These are phyloP conservation scores for Leishmania braziliensis DNA, from an alignment of 208 protist genomes.

Conservation along the genomic window DNA sequence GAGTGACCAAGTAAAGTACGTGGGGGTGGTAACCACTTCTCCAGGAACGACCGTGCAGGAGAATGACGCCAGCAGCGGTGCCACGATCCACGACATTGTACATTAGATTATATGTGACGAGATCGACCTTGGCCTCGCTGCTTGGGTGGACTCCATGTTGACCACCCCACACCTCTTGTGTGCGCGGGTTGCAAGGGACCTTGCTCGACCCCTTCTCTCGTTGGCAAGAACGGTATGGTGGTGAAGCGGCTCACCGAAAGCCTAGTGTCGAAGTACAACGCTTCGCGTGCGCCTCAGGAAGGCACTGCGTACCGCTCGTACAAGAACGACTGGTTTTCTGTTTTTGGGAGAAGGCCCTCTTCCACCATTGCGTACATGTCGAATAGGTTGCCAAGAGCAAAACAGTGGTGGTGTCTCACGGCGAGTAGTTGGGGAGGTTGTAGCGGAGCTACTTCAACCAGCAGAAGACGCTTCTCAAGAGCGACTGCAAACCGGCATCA, in stretches of 20 bases:
- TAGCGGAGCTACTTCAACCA: slow-evolving; percentile 84
- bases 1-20: slow-evolving; percentile 33
- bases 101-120: slow-evolving; percentile 52
- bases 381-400: slow-evolving; percentile 57
- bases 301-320: slow-evolving; percentile 92
- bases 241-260: slow-evolving; percentile 80
- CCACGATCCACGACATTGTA: slow-evolving; percentile 63
- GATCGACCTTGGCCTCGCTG: slow-evolving; percentile 60
- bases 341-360: slow-evolving; percentile 82
- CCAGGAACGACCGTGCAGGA: slow-evolving; percentile 61
- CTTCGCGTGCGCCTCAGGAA: slow-evolving; percentile 93
- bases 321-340: slow-evolving; percentile 58
- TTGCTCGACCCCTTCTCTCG: slow-evolving; percentile 37
- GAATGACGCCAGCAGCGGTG: slow-evolving; percentile 66
- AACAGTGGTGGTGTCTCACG: slow-evolving; percentile 49
- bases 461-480: slow-evolving; percentile 89
- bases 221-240: slow-evolving; percentile 60
- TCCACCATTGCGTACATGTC: slow-evolving; percentile 92
- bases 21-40: slow-evolving; percentile 51
- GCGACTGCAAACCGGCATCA: slow-evolving; percentile 77
- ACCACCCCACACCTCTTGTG: slow-evolving; percentile 63
- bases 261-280: slow-evolving; percentile 80
- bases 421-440: slow-evolving; percentile 91
- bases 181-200: slow-evolving; percentile 45
- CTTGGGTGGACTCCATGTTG: slow-evolving; percentile 67